phyloP scores from a whole-genome alignment of 805 yeast genomes.

The Nakazawaea pomicola region DNA sequence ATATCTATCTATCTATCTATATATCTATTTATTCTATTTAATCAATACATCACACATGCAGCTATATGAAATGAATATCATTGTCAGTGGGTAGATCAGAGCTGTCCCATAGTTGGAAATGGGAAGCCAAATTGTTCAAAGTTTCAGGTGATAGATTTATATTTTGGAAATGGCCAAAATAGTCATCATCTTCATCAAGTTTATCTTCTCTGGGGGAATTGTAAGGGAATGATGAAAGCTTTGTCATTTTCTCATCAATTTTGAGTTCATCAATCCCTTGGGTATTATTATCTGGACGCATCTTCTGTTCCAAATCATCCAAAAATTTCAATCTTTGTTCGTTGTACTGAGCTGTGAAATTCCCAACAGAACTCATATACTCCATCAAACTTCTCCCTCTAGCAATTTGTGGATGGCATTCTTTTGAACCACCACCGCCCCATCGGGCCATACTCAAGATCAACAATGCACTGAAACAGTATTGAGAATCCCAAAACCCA shows the following conservation, averaged over 20 bases:
- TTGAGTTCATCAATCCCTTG: not conserved
- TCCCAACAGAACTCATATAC: conserved; percentile 22
- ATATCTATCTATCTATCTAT: not conserved
- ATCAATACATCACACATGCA: not conserved
- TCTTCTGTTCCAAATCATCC: conserved; percentile 13
- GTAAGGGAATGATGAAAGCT: not conserved
- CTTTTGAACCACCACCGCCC: conserved; percentile 16
- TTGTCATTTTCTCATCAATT: not conserved
- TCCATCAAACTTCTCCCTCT: conserved; percentile 21
- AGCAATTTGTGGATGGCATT: no score
- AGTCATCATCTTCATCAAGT: not conserved
- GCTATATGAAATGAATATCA: not conserved
- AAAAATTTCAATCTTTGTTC: conserved; percentile 21
- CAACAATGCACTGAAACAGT: conserved; percentile 22
- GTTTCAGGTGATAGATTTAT: not conserved
- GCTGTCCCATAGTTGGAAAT: not conserved
- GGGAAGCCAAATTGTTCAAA: not conserved
- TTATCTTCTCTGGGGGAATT: no score
- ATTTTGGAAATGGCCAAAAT: not conserved
- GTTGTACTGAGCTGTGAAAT: conserved; percentile 24
- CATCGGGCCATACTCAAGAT: conserved; percentile 22
- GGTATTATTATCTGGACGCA: not conserved
- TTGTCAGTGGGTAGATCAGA: not conserved
- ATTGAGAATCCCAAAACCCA: conserved; percentile 27
- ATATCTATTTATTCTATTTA: no score